Percentiles rank a stretch among this genome's conserved stretches.
phyloP scores from a whole-genome alignment of 192 early-diverging fungal genomes.

The Linnemannia exigua region DNA sequence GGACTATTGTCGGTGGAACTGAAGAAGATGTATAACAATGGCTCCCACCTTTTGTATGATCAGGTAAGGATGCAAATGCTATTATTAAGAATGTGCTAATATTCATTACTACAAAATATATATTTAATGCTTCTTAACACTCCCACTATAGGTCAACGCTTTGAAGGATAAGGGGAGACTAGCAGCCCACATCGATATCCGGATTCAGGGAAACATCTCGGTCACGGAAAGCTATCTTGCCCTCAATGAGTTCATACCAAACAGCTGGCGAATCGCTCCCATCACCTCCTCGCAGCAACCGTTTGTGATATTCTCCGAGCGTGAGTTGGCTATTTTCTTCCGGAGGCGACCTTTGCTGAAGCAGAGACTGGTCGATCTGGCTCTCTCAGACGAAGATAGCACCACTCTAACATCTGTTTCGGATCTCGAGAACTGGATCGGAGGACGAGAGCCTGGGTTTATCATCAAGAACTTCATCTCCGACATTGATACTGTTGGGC shows the following conservation, averaged over 20 bases:
- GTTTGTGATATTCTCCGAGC: constrained; percentile 25
- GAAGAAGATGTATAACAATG: too few species aligned
- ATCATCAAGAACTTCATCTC: background rate
- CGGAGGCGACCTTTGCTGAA: constrained; percentile 5
- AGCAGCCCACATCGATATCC: background rate
- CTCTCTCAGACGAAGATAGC: background rate
- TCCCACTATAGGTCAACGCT: background rate
- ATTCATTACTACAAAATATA: too few species aligned
- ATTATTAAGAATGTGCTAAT: too few species aligned
- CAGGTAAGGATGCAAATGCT: too few species aligned
- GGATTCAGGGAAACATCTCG: constrained; percentile 20
- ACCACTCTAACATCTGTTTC: background rate
- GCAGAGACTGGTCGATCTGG: constrained; percentile 19
- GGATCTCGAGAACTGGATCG: background rate
- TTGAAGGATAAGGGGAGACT: background rate
- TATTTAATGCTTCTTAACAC: too few species aligned
- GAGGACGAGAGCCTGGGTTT: background rate
- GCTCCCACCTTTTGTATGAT: too few species aligned
- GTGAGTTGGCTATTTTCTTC: constrained; percentile 17
- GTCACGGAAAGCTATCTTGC: constrained; percentile 22
- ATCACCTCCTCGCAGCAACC: constrained; percentile 24
- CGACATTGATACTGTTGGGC: constrained; percentile 4
- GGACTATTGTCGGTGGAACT: too few species aligned
- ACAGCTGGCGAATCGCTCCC: constrained; percentile 16
- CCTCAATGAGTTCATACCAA: constrained; percentile 13